Conservation (phyloP, 371 early-diverging fungal genomes). For the Syncephalastrum sp. region DNA sequence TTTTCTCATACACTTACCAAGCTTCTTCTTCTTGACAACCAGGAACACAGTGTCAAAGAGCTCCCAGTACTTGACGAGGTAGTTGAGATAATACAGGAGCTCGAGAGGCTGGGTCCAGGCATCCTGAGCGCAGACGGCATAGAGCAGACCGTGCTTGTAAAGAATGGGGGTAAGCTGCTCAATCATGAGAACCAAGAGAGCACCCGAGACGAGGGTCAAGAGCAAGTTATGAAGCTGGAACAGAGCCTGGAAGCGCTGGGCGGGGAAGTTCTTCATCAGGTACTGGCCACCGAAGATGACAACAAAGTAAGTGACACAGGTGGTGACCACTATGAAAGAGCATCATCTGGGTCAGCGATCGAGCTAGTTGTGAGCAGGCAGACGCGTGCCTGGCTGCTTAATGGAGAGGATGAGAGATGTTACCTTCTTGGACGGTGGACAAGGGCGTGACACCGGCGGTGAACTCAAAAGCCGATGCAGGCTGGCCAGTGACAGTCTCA, state of each 20-base stretch:
- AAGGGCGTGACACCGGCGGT: constrained; percentile 26
- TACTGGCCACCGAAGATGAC: constrained; percentile 73
- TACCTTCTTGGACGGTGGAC: constrained; percentile 44
- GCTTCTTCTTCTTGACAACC: constrained; percentile 34
- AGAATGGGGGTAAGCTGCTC: constrained; percentile 70
- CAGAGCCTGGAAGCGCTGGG: constrained; percentile 43
- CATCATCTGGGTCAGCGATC: background rate
- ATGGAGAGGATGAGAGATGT: background rate
- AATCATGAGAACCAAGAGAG: constrained; percentile 61
- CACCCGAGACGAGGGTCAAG: constrained; percentile 63
- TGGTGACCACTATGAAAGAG: constrained; percentile 44
- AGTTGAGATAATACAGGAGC: constrained; percentile 80
- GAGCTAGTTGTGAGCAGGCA: no score
- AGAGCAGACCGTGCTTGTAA: constrained; percentile 61
- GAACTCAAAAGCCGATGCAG: constrained; percentile 20
- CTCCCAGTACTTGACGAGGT: constrained; percentile 85
- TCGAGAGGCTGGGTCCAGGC: constrained; percentile 72
- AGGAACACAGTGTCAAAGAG: constrained; percentile 43
- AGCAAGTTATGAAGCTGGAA: constrained; percentile 77
- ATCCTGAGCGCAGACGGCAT: constrained; percentile 62
- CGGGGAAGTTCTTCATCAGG: constrained; percentile 44
- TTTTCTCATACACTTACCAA: constrained; percentile 16
- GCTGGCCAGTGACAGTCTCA: constrained; percentile 18
- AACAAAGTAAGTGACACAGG: constrained; percentile 57
- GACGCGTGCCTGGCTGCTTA: no score